Evolutionary conservation across 345 rosid genomes (phyloP).

Genomic region (Carallia brachiata): DNA sequence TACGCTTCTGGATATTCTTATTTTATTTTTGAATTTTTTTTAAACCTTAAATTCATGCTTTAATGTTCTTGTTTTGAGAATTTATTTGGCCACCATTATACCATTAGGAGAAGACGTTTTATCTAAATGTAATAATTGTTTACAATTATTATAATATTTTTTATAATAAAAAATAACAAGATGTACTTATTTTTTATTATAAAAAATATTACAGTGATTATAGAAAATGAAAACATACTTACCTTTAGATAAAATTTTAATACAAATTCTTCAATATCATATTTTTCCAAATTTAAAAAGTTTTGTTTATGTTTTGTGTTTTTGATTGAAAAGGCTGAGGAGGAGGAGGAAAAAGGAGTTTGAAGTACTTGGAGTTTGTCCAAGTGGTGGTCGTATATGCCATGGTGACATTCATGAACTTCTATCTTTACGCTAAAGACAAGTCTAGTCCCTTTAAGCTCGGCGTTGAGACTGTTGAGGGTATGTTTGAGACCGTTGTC

Average conservation of each 20-base stretch:
- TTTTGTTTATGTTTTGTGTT: background rate
- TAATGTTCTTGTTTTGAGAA: background rate
- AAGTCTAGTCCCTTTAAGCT: conserved; percentile 77
- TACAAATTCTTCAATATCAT: no score
- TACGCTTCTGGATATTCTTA: background rate
- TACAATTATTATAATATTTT: no score
- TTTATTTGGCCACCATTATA: background rate
- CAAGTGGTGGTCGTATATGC: conserved; percentile 72
- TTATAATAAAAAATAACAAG: no score
- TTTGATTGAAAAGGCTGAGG: conserved; percentile 2
- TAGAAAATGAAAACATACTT: no score
- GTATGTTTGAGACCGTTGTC: conserved; percentile 69
- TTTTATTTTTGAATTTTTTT: background rate
- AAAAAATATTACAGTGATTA: no score
- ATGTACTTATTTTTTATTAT: no score
- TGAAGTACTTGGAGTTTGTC: conserved; percentile 76
- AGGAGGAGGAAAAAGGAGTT: conserved; percentile 38
- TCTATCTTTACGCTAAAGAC: conserved; percentile 73
- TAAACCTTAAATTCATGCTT: background rate
- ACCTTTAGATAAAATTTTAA: no score
- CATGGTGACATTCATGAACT: conserved; percentile 43
- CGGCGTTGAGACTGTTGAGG: conserved; percentile 82
- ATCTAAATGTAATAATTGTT: no score
- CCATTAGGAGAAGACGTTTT: no score
- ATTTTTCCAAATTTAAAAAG: no score